A percentile compares a stretch with the other conserved stretches of the same genome.
These are phyloP conservation scores for Beauveria medogensis DNA, from an alignment of 2,329 filamentous ascomycete species.

Conservation along the genomic window DNA sequence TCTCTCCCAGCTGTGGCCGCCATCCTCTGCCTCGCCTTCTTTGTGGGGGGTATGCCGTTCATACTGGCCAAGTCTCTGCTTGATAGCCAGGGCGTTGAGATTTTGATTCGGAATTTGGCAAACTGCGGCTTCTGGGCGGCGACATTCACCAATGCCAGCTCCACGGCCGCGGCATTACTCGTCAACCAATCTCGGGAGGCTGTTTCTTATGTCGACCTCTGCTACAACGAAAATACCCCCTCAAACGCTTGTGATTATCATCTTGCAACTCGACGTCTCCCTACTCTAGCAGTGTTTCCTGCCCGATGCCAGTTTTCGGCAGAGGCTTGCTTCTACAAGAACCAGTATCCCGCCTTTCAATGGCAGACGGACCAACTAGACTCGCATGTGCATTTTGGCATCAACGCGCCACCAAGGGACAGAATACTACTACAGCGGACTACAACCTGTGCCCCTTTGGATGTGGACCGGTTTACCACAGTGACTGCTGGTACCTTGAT, in stretches of 20 bases:
- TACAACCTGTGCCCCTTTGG: neutral
- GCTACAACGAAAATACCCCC: neutral
- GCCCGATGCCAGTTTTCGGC: neutral
- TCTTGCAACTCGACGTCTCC: neutral
- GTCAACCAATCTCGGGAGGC: neutral
- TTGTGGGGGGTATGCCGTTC: neutral
- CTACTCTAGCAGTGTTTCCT: neutral
- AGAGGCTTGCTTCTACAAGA: neutral
- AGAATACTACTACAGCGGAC: neutral
- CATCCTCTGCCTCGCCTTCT: neutral
- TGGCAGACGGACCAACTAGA: neutral
- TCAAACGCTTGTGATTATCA: neutral
- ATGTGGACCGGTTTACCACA: neutral
- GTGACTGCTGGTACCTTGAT: neutral
- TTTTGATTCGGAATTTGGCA: neutral
- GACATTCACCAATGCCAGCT: neutral
- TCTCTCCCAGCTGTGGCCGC: neutral
- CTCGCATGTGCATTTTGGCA: neutral
- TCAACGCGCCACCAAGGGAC: neutral
- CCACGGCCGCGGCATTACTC: neutral
- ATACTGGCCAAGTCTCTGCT: neutral
- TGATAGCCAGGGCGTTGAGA: neutral
- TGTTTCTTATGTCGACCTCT: neutral
- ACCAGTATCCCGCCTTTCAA: neutral
- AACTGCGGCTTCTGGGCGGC: neutral